These are phyloP conservation scores for Colletotrichum incanum DNA, from an alignment of 2,329 filamentous ascomycete species.

Conservation along the genomic window DNA sequence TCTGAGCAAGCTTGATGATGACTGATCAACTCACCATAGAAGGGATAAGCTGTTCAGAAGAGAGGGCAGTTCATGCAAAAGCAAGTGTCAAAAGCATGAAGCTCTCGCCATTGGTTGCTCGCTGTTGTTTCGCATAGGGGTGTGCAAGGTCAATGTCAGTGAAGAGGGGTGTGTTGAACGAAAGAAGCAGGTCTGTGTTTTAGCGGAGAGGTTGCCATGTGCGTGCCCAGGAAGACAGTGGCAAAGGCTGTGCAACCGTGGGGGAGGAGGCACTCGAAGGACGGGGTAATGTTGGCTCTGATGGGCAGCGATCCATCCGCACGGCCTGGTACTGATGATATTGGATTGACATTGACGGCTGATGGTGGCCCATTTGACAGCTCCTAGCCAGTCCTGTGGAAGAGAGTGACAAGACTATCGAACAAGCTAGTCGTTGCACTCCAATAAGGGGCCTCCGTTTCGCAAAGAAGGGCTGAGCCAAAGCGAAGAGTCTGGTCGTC, in stretches of 20 bases:
- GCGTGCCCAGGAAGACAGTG: slow-evolving; percentile 38
- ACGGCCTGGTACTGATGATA: neutral
- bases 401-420: slow-evolving; percentile 31
- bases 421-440: slow-evolving; percentile 13
- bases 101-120: slow-evolving; percentile 31
- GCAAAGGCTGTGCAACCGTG: slow-evolving; percentile 36
- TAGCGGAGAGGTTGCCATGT: slow-evolving; percentile 40
- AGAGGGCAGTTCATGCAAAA: slow-evolving; percentile 38
- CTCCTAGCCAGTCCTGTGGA: slow-evolving; percentile 1
- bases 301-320: slow-evolving; percentile 3
- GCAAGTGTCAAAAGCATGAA: slow-evolving; percentile 33
- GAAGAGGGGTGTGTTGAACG: slow-evolving; percentile 32
- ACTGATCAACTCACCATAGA: slow-evolving; percentile 16
- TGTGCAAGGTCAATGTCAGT: slow-evolving; percentile 31
- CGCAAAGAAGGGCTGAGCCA: slow-evolving; percentile 23
- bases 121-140: slow-evolving; percentile 39
- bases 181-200: slow-evolving; percentile 34
- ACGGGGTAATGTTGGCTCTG: slow-evolving; percentile 1
- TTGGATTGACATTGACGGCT: neutral
- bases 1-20: slow-evolving; percentile 11
- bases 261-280: slow-evolving; percentile 11
- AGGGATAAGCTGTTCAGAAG: slow-evolving; percentile 31
- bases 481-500: slow-evolving; percentile 12
- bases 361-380: slow-evolving; percentile 1
- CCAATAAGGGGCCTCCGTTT: neutral